Evolutionary conservation across 345 rosid genomes (phyloP).

Genomic region (Bruguiera parviflora): DNA sequence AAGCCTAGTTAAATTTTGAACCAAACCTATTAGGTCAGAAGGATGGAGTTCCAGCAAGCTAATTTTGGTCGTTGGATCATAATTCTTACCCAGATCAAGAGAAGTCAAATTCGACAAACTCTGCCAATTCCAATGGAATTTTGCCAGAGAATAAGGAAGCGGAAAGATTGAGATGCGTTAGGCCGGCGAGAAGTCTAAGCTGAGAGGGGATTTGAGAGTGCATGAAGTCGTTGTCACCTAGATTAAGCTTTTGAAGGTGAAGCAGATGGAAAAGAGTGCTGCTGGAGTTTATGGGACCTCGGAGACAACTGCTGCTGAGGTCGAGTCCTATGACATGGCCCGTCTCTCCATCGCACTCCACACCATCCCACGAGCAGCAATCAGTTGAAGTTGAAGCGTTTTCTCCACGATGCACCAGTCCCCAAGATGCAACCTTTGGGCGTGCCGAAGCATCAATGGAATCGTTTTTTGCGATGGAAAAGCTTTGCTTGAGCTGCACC

Average conservation of each 20-base stretch:
- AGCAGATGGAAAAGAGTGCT: constrained; percentile 16
- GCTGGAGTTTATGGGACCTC: constrained; percentile 19
- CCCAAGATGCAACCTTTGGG: constrained; percentile 11
- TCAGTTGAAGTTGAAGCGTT: not conserved
- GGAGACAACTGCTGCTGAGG: constrained; percentile 12
- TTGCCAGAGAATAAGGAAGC: not conserved
- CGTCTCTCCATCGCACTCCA: not conserved
- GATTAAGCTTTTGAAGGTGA: constrained; percentile 21
- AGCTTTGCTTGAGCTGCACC: constrained; percentile 14
- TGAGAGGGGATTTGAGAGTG: constrained; percentile 15
- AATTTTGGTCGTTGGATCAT: not conserved
- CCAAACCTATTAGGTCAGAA: too few species aligned
- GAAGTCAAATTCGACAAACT: too few species aligned
- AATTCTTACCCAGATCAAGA: constrained; percentile 5
- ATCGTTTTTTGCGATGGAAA: not conserved
- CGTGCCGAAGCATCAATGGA: not conserved
- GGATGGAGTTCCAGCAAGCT: not conserved
- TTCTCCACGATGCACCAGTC: not conserved
- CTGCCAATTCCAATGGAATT: constrained; percentile 13
- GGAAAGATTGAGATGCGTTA: constrained; percentile 18
- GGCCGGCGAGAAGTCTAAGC: not conserved
- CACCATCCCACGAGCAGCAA: constrained; percentile 24
- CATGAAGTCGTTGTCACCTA: constrained; percentile 16
- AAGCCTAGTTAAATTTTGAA: too few species aligned
- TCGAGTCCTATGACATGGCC: constrained; percentile 13